Evolutionary conservation across 2,329 filamentous ascomycete genomes (phyloP), one percentile per base, ranked within the genome.

Genomic region (Mycosphaerella sp.): DNA sequence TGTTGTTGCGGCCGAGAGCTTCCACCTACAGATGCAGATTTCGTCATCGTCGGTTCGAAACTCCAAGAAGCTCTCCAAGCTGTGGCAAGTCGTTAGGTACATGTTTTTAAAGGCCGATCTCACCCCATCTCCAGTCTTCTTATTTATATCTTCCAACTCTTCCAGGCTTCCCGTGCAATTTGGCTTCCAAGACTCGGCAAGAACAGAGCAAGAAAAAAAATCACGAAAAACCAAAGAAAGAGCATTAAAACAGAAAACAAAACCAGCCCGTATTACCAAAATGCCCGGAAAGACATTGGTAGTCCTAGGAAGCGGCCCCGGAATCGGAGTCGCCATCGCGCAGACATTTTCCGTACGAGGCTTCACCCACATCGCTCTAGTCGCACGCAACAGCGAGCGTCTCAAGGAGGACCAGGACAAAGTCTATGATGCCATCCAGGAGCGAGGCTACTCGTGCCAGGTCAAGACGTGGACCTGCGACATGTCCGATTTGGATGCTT

Each of bases 241-340:
- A 17, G 14, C 14, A 17, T 1, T 1, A 17, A 17, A 17, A 17
- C 14, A 17, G 14, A 17, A 17, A 17, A 17, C 14, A 17, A 17
- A 26, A 6, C 26, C 26, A 26, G 26, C 26, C 26, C 26, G 6
- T 6, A 26, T 26, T 2, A 26, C 26, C 26, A 55, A 36, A n/a
- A 65, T 66, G 64, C 62, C 63, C 8, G 63, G 62, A 43, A 66
- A 62, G 41, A 69, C 65, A 1, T 58, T 68, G 29, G 42, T 68
- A 10, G 54, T 77, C 47, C 70, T 79, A 47, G 76, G 76, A 56
- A 71, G 74, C 12, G 76, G 76, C 10, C 75, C 76, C 0, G 76
- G 76, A 40, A 78, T 79, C 36, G 76, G 76, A 47, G 67, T 73
- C 45, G 60, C 71, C 36, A 65, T 74, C 4, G 71, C 74, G 7